Percentiles rank a stretch among this genome's conserved stretches.
phyloP scores from a whole-genome alignment of 257 asterid species.

The Rauvolfia tetraphylla region DNA sequence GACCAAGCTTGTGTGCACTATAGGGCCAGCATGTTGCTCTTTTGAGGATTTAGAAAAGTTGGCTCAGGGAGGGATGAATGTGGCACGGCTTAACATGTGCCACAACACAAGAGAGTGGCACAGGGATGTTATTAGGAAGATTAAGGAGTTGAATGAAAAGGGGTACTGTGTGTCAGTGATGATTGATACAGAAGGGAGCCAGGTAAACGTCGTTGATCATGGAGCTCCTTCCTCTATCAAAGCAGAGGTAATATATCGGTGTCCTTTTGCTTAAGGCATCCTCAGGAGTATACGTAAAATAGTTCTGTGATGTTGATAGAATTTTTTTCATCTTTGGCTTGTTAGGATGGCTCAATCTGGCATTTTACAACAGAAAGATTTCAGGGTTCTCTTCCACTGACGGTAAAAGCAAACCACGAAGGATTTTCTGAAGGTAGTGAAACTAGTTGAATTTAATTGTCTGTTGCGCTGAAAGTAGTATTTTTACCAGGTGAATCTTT shows the following conservation, averaged over 20 bases:
- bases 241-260: slow-evolving; percentile 59
- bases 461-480: neutral
- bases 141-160: slow-evolving; percentile 62
- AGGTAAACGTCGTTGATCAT: slow-evolving; percentile 73
- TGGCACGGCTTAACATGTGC: slow-evolving; percentile 86
- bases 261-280: neutral
- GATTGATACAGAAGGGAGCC: slow-evolving; percentile 87
- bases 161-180: slow-evolving; percentile 79
- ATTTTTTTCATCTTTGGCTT: slow-evolving; percentile 18
- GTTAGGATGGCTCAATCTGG: slow-evolving; percentile 76
- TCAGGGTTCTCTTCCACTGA: slow-evolving; percentile 66
- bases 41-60: slow-evolving; percentile 63
- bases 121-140: slow-evolving; percentile 60
- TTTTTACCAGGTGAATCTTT: neutral
- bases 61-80: slow-evolving; percentile 78
- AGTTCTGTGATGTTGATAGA: neutral
- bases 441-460: slow-evolving; percentile 10
- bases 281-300: neutral
- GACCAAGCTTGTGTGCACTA: slow-evolving; percentile 80
- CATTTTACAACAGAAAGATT: slow-evolving; percentile 62
- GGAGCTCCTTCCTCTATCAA: slow-evolving; percentile 77
- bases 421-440: slow-evolving; percentile 70
- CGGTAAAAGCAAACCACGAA: slow-evolving; percentile 63
- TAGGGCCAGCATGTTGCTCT: slow-evolving; percentile 80
- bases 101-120: slow-evolving; percentile 81